Evolutionary conservation across 2,329 filamentous ascomycete species (phyloP).

Genomic region (Dendryphion nanum): DNA sequence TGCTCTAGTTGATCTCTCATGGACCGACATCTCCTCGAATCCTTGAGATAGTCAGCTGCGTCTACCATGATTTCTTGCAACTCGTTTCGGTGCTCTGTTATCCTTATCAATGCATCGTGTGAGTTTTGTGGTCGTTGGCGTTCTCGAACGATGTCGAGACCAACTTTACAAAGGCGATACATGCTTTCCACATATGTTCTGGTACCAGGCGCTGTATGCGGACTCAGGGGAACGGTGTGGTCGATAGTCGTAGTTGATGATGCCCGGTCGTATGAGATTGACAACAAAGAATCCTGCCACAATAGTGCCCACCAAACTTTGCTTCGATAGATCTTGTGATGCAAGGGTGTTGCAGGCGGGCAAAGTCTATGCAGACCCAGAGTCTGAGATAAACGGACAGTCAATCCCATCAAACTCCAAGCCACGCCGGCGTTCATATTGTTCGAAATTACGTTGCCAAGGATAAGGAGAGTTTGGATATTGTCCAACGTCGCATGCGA

Average conservation of each 20-base stretch:
- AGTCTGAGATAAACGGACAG: constrained; percentile 59
- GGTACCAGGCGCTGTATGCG: constrained; percentile 47
- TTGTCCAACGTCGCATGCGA: constrained; percentile 61
- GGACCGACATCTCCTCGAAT: constrained; percentile 48
- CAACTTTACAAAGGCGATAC: constrained; percentile 56
- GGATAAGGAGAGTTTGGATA: constrained; percentile 61
- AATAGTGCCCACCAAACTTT: constrained; percentile 59
- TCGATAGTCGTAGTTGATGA: constrained; percentile 57
- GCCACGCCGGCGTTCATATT: constrained; percentile 66
- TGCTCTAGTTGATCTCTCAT: constrained; percentile 58
- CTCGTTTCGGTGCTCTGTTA: constrained; percentile 57
- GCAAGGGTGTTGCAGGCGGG: constrained; percentile 51
- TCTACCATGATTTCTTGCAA: constrained; percentile 59
- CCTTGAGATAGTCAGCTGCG: constrained; percentile 57
- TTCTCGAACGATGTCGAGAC: constrained; percentile 60
- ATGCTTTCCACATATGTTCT: constrained; percentile 59
- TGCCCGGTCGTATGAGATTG: constrained; percentile 62
- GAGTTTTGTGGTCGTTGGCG: constrained; percentile 55
- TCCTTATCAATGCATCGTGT: constrained; percentile 53
- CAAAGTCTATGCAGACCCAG: constrained; percentile 60
- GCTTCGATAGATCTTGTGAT: constrained; percentile 40
- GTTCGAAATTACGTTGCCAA: constrained; percentile 61
- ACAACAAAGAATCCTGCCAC: constrained; percentile 64
- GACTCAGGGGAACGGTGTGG: constrained; percentile 39
- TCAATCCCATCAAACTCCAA: constrained; percentile 60